Evolutionary conservation across 2,329 filamentous ascomycete species (phyloP), one percentile per base, ranked within the genome.

Genomic region (Calonectria henricotiae): DNA sequence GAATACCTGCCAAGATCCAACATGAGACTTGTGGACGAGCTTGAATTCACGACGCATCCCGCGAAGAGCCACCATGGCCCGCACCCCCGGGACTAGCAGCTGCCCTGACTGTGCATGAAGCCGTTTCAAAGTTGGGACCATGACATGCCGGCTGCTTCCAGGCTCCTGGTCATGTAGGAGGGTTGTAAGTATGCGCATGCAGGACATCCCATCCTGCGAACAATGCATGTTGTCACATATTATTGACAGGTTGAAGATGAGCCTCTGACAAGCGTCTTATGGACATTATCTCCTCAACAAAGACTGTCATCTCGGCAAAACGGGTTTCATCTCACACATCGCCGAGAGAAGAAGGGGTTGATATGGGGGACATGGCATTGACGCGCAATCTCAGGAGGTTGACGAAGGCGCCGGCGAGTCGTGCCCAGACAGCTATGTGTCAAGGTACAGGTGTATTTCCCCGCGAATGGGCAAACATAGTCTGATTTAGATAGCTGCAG

Each of bases 381-480:
- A 71, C 58, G 27, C 46, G 55, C 69, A 71, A 74, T 74, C 62
- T 77, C 71, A 69, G 62, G 71, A 62, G 25, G 47, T 72, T 47
- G 60, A 75, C 73, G 71, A 74, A 69, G 71, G 68, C 70, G 71
- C 72, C 62, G 67, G 65, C 39, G 65, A 74, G 62, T 73, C 69
- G 74, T 74, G 72, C 62, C 60, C 70, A 37, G 35, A 51, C 39
- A 67, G 65, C 64, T 68, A 63, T 70, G 67, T 71, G 61, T 64
- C 70, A 69, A 70, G 71, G 49, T 70, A 71, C 30, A 51, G 69
- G 75, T 71, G 69, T 54, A 55, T 71, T 70, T 58, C 49, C 71
- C 63, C 55, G 37, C 67, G 75, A 78, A 78, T 78, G 69, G 73
- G 70, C 74, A 67, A 67, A 65, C 70, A 69, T 32, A 32, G 39